phyloP scores from a whole-genome alignment of 768 basidiomycete genomes.

The Jaapia argillacea region DNA sequence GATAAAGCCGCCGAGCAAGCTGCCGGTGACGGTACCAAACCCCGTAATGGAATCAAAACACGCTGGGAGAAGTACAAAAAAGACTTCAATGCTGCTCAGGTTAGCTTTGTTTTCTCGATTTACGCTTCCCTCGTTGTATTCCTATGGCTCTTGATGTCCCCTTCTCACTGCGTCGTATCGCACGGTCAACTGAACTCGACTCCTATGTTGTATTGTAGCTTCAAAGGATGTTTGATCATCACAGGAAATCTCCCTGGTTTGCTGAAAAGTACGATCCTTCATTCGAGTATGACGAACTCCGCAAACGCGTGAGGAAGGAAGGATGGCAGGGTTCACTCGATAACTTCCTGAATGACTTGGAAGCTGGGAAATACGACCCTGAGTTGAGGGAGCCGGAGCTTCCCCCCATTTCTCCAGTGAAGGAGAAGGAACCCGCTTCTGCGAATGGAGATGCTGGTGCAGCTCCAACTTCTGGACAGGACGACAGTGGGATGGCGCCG shows the following conservation, averaged over 20 bases:
- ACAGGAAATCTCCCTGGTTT: slow-evolving; percentile 95
- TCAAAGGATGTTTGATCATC: slow-evolving; percentile 92
- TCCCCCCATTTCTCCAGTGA: slow-evolving; percentile 32
- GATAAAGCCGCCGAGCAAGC: slow-evolving; percentile 81
- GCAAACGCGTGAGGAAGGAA: slow-evolving; percentile 70
- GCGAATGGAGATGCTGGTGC: slow-evolving; percentile 19
- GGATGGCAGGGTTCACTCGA: slow-evolving; percentile 74
- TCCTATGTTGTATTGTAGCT: slow-evolving; percentile 52
- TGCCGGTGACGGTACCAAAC: slow-evolving; percentile 73
- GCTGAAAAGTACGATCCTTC: slow-evolving; percentile 88
- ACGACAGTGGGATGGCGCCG: slow-evolving; percentile 23
- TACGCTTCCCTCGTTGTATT: not conserved
- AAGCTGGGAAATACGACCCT: slow-evolving; percentile 79
- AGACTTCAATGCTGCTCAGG: slow-evolving; percentile 81
- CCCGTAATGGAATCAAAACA: slow-evolving; percentile 72
- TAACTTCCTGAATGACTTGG: slow-evolving; percentile 70
- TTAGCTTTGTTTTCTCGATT: slow-evolving; percentile 26
- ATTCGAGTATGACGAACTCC: slow-evolving; percentile 58
- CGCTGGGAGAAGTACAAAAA: slow-evolving; percentile 95
- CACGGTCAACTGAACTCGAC: not conserved
- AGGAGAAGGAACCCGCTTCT: slow-evolving; percentile 33
- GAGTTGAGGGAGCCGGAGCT: slow-evolving; percentile 53
- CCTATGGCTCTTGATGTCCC: slow-evolving; percentile 1
- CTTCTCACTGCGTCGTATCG: slow-evolving; percentile 1
- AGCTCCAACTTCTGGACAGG: slow-evolving; percentile 25